Conservation (phyloP, 2,329 filamentous ascomycete genomes). For the Phyllosticta capitalensis region DNA sequence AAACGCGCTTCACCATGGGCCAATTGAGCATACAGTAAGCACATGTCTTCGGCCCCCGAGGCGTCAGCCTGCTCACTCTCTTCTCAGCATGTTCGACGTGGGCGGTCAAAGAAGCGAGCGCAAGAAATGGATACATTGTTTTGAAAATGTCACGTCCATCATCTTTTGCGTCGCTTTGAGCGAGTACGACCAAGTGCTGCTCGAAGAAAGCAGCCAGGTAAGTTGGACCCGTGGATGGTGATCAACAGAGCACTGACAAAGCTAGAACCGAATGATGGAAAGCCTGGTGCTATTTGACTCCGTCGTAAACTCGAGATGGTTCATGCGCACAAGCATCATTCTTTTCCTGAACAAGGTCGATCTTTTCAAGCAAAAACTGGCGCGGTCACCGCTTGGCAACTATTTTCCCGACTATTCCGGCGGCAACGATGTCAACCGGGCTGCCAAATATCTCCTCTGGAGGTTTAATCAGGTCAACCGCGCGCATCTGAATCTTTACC, state of each 20-base stretch:
- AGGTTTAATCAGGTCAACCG: slow-evolving; percentile 98
- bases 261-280: slow-evolving; percentile 98
- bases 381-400: slow-evolving; percentile 77
- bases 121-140: slow-evolving; percentile 99
- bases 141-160: slow-evolving; percentile 98
- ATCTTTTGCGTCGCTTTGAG: slow-evolving; percentile 98
- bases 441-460: slow-evolving; percentile 95
- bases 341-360: slow-evolving; percentile 98
- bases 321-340: slow-evolving; percentile 98
- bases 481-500: slow-evolving; percentile 91
- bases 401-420: slow-evolving; percentile 98
- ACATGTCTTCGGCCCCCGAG: slow-evolving; percentile 18
- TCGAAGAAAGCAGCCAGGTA: slow-evolving; percentile 97
- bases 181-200: slow-evolving; percentile 93
- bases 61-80: slow-evolving; percentile 14
- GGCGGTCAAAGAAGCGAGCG: slow-evolving; percentile 93
- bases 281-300: slow-evolving; percentile 93
- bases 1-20: slow-evolving; percentile 97
- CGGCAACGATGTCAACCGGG: slow-evolving; percentile 94
- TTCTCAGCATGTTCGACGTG: slow-evolving; percentile 90
- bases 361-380: slow-evolving; percentile 91
- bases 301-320: slow-evolving; percentile 97
- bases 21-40: slow-evolving; percentile 96
- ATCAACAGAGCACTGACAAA: slow-evolving; percentile 17
- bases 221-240: slow-evolving; percentile 16